Conservation (phyloP, 192 early-diverging fungal species). For the Diversispora epigaea region DNA sequence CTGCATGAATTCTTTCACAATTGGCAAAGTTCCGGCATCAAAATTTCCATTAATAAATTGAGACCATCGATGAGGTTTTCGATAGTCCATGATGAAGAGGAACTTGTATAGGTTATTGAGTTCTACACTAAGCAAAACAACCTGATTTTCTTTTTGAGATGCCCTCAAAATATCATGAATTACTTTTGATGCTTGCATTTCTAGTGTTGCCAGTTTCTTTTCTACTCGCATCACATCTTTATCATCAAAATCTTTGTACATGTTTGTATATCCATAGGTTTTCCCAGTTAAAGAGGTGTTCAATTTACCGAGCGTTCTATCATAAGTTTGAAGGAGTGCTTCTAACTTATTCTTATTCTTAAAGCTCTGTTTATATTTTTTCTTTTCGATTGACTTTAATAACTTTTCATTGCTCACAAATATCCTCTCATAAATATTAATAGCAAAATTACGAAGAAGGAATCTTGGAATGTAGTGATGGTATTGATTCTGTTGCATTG, state of each 20-base stretch:
- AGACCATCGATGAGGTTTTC: slow-evolving; percentile 29
- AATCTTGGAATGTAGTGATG: slow-evolving; percentile 43
- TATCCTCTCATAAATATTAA: slow-evolving; percentile 20
- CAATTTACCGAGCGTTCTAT: slow-evolving; percentile 14
- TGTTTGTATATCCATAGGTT: slow-evolving; percentile 28
- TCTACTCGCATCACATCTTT: slow-evolving; percentile 40
- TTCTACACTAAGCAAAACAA: slow-evolving; percentile 5
- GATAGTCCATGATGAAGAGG: slow-evolving; percentile 38
- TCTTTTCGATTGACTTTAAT: background rate
- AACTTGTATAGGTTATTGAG: slow-evolving; percentile 37
- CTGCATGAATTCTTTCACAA: slow-evolving; percentile 32
- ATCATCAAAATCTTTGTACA: slow-evolving; percentile 33
- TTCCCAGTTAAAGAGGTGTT: slow-evolving; percentile 9
- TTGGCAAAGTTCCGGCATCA: background rate
- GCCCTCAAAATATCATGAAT: slow-evolving; percentile 23
- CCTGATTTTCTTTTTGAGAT: slow-evolving; percentile 18
- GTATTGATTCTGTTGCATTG: slow-evolving; percentile 26
- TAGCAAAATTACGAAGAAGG: slow-evolving; percentile 35
- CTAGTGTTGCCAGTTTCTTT: slow-evolving; percentile 32
- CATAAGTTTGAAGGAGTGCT: slow-evolving; percentile 33
- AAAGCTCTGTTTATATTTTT: slow-evolving; percentile 13
- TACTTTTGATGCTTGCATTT: slow-evolving; percentile 29
- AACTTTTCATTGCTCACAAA: background rate
- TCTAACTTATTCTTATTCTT: slow-evolving; percentile 14
- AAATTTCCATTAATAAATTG: slow-evolving; percentile 33